phyloP scores from a whole-genome alignment of 192 early-diverging fungal species.

The Gryganskiella cystojenkinii region DNA sequence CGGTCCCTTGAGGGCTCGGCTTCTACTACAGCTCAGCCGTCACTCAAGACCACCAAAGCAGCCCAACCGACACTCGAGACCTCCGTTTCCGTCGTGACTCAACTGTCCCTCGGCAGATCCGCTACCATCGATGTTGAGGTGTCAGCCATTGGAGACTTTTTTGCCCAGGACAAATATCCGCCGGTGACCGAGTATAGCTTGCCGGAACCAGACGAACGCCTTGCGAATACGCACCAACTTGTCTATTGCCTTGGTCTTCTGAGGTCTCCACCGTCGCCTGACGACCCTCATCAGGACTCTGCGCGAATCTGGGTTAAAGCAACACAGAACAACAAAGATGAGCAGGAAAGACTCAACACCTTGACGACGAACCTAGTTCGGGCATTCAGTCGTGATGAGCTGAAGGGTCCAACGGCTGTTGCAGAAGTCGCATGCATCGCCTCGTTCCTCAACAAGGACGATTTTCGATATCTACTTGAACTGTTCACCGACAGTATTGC shows the following conservation, averaged over 20 bases:
- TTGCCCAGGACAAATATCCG: slow-evolving; percentile 19
- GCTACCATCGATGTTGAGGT: slow-evolving; percentile 10
- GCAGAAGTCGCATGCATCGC: slow-evolving; percentile 20
- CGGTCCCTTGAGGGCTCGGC: slow-evolving; percentile 16
- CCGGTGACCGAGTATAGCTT: slow-evolving; percentile 22
- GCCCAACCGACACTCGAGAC: background rate
- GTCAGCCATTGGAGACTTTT: slow-evolving; percentile 18
- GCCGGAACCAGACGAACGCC: slow-evolving; percentile 22
- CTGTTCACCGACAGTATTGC: slow-evolving; percentile 7
- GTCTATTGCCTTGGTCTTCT: slow-evolving; percentile 31
- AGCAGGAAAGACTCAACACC: slow-evolving; percentile 20
- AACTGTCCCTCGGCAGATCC: slow-evolving; percentile 1
- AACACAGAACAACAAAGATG: slow-evolving; percentile 21
- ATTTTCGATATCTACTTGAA: slow-evolving; percentile 14
- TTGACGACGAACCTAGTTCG: slow-evolving; percentile 19
- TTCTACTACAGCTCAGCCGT: slow-evolving; percentile 12
- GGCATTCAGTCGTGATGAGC: slow-evolving; percentile 12
- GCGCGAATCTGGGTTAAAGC: slow-evolving; percentile 15
- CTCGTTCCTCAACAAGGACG: slow-evolving; percentile 14
- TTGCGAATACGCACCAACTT: slow-evolving; percentile 20
- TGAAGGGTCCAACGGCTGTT: slow-evolving; percentile 23
- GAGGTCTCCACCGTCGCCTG: slow-evolving; percentile 4
- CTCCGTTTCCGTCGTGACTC: slow-evolving; percentile 3
- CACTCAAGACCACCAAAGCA: slow-evolving; percentile 6
- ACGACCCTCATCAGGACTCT: slow-evolving; percentile 5